Percentiles rank a stretch among this genome's conserved stretches.
Conservation (phyloP, 208 protist species). For the Herpetomonas tarakana region DNA sequence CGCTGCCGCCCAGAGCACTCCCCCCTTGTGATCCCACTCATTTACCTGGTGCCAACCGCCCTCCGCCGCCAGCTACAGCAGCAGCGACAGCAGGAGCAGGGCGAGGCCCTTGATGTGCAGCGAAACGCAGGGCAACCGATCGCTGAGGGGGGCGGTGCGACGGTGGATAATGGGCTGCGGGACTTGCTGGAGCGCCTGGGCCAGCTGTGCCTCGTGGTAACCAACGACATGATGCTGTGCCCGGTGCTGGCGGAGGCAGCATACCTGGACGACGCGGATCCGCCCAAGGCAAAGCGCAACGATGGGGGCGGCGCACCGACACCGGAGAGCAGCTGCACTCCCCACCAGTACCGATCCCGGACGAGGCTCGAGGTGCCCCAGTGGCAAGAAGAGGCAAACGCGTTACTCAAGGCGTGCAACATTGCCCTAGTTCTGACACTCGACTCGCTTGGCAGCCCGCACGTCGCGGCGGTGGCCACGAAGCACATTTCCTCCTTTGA, state of each 20-base stretch:
- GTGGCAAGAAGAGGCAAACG: constrained; percentile 8
- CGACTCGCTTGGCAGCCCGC: constrained; percentile 70
- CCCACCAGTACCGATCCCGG: not conserved
- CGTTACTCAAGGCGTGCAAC: constrained; percentile 52
- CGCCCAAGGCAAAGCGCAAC: too few species aligned
- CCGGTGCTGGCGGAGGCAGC: constrained; percentile 38
- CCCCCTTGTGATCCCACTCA: constrained; percentile 65
- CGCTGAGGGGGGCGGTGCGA: constrained; percentile 1
- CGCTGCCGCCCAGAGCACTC: constrained; percentile 58
- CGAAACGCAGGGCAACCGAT: not conserved
- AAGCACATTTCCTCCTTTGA: constrained; percentile 69
- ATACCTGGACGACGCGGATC: constrained; percentile 1
- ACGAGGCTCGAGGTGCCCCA: not conserved
- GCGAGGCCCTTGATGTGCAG: not conserved
- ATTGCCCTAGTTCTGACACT: constrained; percentile 63
- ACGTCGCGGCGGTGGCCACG: constrained; percentile 61
- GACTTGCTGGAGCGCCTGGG: constrained; percentile 43
- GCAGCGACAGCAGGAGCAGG: not conserved
- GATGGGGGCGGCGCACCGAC: too few species aligned
- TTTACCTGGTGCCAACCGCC: constrained; percentile 42
- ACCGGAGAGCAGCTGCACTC: too few species aligned
- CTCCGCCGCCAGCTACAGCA: constrained; percentile 16
- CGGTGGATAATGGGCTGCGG: not conserved
- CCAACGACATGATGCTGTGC: constrained; percentile 89
- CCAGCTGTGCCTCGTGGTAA: constrained; percentile 65